Base-by-base conservation (phyloP, 192 early-diverging fungal genomes). In the Dissophora globulifera region DNA sequence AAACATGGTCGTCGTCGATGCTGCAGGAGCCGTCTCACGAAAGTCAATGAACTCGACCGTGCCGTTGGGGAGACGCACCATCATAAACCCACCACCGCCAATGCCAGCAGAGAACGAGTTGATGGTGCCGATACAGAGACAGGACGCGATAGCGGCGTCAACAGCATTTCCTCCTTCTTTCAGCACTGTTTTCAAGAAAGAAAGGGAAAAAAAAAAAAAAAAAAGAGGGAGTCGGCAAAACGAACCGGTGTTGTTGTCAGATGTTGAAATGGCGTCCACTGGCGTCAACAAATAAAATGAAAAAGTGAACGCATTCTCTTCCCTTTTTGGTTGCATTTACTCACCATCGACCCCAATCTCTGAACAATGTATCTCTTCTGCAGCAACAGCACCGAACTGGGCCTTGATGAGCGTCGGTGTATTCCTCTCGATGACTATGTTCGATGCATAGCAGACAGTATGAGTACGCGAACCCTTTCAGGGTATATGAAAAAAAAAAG, bases 51-150 rank as follows among this genome's bases (percentile, higher is more conserved):
- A 80, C 40, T 90, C 88, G 20, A 80, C 74, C 9, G 75, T 84
- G 1, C 87, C 88, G 49, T 87, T 86, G 5, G 82, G 66, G 4
- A 82, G 78, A 31, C 93, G 87, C 10, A 96, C 85, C 16, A 93
- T 76, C 92, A 96, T 93, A 65, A 98, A 96, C 8, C 96, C 96
- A 29, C 96, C 96, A 12, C 96, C 95, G 31, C 96, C 95, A 49
- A 98, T 94, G 33, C 96, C 96, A 16, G 90, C 88, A n/a, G 92
- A 89, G 80, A 94, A 95, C 20, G 84, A 86, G 71, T 97, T 92
- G 29, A 95, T 85, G 16, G 91, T 85, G 30, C 94, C 96, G 64
- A 95, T 85, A 67, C 96, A 96, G 17, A 96, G 81, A 19, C 91
- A 84, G 33, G 94, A 85, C 2, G 95, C 95, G 33, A 98, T 89